Conservation (phyloP, 768 basidiomycete species). For the Hysterangium stoloniferum region DNA sequence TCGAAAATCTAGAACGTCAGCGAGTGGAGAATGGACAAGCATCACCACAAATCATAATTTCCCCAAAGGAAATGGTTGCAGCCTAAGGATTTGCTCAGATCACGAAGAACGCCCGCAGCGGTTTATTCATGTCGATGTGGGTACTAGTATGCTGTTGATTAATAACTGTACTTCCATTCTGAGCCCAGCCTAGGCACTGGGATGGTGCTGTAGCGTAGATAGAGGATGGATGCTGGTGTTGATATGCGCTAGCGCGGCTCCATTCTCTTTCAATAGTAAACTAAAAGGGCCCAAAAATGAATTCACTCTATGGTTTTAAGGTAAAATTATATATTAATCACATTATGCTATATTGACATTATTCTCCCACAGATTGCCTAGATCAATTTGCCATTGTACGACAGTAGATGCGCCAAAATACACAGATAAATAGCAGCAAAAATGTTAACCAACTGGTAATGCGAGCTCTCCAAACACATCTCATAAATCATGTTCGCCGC, state of each 20-base stretch:
- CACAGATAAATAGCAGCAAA: conserved; percentile 48
- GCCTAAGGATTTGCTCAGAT: conserved; percentile 67
- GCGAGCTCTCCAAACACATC: conserved; percentile 61
- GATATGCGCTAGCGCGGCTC: conserved; percentile 66
- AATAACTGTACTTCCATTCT: background rate
- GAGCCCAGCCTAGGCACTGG: conserved; percentile 39
- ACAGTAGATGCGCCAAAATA: conserved; percentile 65
- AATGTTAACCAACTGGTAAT: conserved; percentile 44
- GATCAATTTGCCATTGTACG: conserved; percentile 66
- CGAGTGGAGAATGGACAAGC: conserved; percentile 31
- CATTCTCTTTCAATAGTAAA: conserved; percentile 49
- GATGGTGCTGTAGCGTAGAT: conserved; percentile 67
- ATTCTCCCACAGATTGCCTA: no score
- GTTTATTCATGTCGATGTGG: conserved; percentile 73
- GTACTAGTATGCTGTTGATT: conserved; percentile 54
- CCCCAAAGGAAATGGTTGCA: conserved; percentile 73
- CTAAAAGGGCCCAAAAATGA: conserved; percentile 60
- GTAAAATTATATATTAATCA: conserved; percentile 23
- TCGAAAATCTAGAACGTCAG: conserved; percentile 61
- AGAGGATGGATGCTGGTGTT: conserved; percentile 52
- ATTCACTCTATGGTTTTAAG: conserved; percentile 70
- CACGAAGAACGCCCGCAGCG: conserved; percentile 56
- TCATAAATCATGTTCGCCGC: conserved; percentile 39
- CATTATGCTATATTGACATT: background rate
- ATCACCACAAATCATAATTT: conserved; percentile 49